A percentile compares a stretch with the other conserved stretches of the same genome.
These are phyloP conservation scores for Oxyria digyna DNA, from an alignment of 148 eudicot species.

Conservation along the genomic window DNA sequence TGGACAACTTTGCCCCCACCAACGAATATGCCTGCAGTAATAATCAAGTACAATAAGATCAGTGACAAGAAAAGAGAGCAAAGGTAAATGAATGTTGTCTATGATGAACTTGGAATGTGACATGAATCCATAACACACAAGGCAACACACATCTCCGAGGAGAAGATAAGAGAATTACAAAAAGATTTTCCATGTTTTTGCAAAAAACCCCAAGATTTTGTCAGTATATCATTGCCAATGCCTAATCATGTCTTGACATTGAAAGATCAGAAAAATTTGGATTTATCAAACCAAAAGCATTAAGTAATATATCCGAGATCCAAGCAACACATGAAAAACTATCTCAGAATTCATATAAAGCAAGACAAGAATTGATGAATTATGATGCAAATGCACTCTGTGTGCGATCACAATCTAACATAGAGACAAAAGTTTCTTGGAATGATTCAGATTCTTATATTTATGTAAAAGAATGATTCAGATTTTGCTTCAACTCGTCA, in stretches of 20 bases:
- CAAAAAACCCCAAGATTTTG: not conserved
- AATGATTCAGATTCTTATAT: no score
- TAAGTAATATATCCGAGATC: not conserved
- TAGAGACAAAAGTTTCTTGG: not conserved
- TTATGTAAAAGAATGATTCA: not conserved
- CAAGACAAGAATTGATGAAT: not conserved
- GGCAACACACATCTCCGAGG: not conserved
- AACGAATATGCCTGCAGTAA: constrained; percentile 69
- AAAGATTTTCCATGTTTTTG: not conserved
- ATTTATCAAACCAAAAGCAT: not conserved
- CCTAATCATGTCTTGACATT: not conserved
- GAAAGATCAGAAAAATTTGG: not conserved
- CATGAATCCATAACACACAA: not conserved
- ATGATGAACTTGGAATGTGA: not conserved
- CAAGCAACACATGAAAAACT: not conserved
- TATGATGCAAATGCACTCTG: not conserved
- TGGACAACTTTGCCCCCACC: constrained; percentile 97
- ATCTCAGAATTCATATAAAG: not conserved
- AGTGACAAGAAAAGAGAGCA: not conserved
- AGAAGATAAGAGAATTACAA: not conserved
- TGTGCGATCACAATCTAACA: not conserved
- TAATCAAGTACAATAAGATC: not conserved
- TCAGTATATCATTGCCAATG: not conserved
- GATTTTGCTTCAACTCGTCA: not conserved
- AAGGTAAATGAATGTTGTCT: not conserved